Evolutionary conservation across 768 basidiomycete species (phyloP), one percentile per base, ranked within the genome.

Genomic region (Suillus brevipes): DNA sequence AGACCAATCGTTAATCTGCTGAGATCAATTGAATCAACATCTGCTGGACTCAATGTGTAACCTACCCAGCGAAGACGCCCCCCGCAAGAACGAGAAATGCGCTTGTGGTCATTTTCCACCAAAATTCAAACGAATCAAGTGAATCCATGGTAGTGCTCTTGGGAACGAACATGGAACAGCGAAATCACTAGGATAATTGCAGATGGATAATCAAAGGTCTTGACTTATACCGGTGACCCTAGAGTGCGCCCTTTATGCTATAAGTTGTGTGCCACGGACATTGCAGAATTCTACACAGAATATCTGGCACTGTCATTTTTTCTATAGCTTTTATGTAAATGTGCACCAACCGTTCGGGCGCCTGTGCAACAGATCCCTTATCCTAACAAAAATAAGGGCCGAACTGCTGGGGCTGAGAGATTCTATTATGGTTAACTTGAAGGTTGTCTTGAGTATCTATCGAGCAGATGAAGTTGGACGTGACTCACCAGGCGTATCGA

Each of bases 1-100:
- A 97, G 81, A 1, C 94, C 95, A 38, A 97, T 86, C 0, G 95
- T 96, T 62, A 97, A 79, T 4, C 94, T 95, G 1, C 6, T 6
- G n/a, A 74, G 16, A 58, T 61, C 0, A 52, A 2, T 36, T 0
- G 2, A n/a, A 25, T 28, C 31, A 14, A 28, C 43, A 18, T 50
- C 38, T 37, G 34, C 28, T 38, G 14, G 20, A 47, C 10, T 42
- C 7, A 7, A 23, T 23, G 5, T 50, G 49, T 25, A 20, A 79
- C 87, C 60, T 65, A 92, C 95, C 96, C 96, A 14, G 96, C 92
- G 73, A 99, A 97, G 6, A 95, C 89, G 57, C 96, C 96, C 2
- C 96, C 96, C 0, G 86, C 79, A 1, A 99, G 77, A 10, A 99
- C 94, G 25, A 99, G 82, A 3, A 78, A 72, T 6, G 78, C 81